Conservation (phyloP, 2,329 filamentous ascomycete genomes). For the Aspergillus tamarii region DNA sequence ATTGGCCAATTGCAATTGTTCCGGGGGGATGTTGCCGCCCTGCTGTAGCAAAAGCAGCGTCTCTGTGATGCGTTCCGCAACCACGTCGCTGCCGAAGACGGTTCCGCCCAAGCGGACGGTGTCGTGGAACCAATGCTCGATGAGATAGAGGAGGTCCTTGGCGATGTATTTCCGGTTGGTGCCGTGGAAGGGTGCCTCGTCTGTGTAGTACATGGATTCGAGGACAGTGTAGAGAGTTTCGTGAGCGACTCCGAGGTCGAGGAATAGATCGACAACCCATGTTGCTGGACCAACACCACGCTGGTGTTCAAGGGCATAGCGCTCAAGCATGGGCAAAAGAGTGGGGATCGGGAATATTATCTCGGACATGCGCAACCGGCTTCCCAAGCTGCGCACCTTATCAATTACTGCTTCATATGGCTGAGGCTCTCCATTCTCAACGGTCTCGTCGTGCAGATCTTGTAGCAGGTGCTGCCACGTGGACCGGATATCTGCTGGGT, state of each 20-base stretch:
- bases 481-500: constrained; percentile 76
- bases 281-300: constrained; percentile 51
- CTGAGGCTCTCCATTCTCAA: constrained; percentile 43
- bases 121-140: constrained; percentile 63
- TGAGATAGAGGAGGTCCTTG: constrained; percentile 64
- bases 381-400: constrained; percentile 60
- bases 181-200: constrained; percentile 66
- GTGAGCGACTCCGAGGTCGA: constrained; percentile 64
- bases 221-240: constrained; percentile 65
- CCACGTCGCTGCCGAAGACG: constrained; percentile 64
- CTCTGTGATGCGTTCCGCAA: constrained; percentile 53
- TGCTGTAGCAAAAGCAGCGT: constrained; percentile 50
- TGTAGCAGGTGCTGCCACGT: constrained; percentile 86
- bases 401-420: constrained; percentile 56
- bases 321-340: constrained; percentile 60
- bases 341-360: constrained; percentile 58
- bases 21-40: constrained; percentile 41
- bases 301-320: constrained; percentile 55
- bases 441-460: constrained; percentile 64
- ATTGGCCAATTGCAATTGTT: constrained; percentile 43
- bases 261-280: constrained; percentile 68
- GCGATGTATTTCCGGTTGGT: constrained; percentile 60
- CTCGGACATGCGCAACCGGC: constrained; percentile 59
- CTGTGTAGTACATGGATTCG: constrained; percentile 69
- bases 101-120: constrained; percentile 58